Conservation (phyloP, 345 rosid species). For the Adansonia digitata region DNA sequence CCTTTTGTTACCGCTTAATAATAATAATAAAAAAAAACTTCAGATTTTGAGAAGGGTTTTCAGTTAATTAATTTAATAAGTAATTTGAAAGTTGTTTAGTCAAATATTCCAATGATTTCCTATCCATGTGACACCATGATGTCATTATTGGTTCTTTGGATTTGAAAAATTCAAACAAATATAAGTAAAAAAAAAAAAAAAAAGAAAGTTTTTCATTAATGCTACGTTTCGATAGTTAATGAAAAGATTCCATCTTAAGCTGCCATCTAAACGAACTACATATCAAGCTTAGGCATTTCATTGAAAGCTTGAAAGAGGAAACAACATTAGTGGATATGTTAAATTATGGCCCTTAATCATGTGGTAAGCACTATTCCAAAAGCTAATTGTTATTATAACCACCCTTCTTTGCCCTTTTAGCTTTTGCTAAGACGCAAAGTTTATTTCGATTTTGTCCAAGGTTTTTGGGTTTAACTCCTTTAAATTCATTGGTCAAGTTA, state of each 20-base stretch:
- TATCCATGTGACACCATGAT: not conserved
- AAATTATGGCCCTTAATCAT: not conserved
- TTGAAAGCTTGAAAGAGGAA: not conserved
- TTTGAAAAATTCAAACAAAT: constrained; percentile 7
- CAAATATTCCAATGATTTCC: no score
- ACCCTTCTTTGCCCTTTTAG: not conserved
- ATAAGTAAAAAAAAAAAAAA: not conserved
- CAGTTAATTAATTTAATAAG: constrained; percentile 1
- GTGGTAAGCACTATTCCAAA: constrained; percentile 8
- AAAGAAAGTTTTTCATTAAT: not conserved
- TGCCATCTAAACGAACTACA: no score
- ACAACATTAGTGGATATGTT: not conserved
- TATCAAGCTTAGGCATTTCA: not conserved
- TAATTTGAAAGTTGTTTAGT: constrained; percentile 5
- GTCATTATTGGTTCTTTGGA: not conserved
- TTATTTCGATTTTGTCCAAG: not conserved
- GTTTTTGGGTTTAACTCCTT: not conserved
- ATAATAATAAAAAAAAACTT: no score
- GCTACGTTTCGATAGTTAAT: no score
- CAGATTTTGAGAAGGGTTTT: constrained; percentile 14
- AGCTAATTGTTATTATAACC: not conserved
- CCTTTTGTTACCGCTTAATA: no score
- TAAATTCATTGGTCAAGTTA: not conserved
- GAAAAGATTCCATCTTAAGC: no score
- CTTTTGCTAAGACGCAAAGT: not conserved